Evolutionary conservation across 495 filamentous ascomycete species (phyloP).

Genomic region (Durotheca rogersii): DNA sequence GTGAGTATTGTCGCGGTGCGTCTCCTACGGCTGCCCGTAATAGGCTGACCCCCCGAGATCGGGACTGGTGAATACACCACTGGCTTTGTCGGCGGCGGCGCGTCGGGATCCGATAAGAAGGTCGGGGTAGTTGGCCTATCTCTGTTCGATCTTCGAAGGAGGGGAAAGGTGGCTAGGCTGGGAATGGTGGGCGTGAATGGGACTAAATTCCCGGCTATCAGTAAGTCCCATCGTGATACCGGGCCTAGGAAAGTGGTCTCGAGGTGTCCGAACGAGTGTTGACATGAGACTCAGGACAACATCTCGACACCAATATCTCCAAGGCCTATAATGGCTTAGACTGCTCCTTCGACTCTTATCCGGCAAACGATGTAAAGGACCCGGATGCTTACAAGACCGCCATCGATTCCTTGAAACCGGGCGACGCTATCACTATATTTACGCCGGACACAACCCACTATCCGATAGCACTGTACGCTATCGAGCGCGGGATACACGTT

Average conservation of each 20-base stretch:
- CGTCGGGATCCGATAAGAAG: conserved; percentile 84
- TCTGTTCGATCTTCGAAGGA: conserved; percentile 82
- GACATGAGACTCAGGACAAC: conserved; percentile 58
- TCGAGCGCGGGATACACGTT: conserved; percentile 82
- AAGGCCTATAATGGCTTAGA: conserved; percentile 86
- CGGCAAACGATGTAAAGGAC: conserved; percentile 67
- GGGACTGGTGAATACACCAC: conserved; percentile 97
- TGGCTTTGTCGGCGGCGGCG: conserved; percentile 76
- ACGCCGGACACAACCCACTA: conserved; percentile 93
- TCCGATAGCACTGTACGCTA: conserved; percentile 91
- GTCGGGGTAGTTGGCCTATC: conserved; percentile 89
- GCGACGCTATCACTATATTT: conserved; percentile 94
- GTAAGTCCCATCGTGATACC: conserved; percentile 48
- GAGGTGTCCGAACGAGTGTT: conserved; percentile 11
- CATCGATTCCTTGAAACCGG: conserved; percentile 78
- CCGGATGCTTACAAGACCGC: conserved; percentile 85
- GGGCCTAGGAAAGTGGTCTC: neutral
- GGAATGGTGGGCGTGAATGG: conserved; percentile 90
- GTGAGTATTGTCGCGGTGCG: conserved; percentile 44
- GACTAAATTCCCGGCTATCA: conserved; percentile 85
- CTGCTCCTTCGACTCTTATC: conserved; percentile 78
- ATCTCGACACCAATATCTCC: conserved; percentile 85
- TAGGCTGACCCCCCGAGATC: conserved; percentile 51
- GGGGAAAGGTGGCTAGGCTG: conserved; percentile 83
- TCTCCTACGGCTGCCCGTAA: conserved; percentile 7